phyloP scores from a whole-genome alignment of 2,329 filamentous ascomycete genomes.

The Sporothrix variecibatus region DNA sequence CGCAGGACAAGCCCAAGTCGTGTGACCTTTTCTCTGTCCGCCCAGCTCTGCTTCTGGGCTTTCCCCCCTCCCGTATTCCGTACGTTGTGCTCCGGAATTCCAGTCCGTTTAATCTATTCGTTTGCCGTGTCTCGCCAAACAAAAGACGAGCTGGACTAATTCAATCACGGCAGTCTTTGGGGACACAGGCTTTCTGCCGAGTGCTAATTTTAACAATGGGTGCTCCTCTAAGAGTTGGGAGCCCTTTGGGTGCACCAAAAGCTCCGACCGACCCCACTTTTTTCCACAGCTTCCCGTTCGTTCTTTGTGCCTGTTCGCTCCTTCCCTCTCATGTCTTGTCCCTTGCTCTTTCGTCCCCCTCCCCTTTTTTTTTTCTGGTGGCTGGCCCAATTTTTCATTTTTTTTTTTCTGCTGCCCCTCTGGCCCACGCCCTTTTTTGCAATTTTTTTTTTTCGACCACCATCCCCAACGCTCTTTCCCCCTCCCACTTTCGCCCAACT shows the following conservation, averaged over 20 bases:
- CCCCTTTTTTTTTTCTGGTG: background rate
- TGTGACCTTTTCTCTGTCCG: slow-evolving; percentile 7
- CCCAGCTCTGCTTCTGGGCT: background rate
- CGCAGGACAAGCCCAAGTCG: background rate
- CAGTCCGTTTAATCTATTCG: slow-evolving; percentile 4
- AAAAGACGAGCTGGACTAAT: background rate
- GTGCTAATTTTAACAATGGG: slow-evolving; percentile 17
- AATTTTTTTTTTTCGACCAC: slow-evolving; percentile 3
- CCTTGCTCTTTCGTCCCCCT: background rate
- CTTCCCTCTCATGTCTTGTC: background rate
- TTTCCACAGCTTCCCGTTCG: background rate
- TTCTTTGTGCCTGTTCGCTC: background rate
- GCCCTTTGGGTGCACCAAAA: background rate
- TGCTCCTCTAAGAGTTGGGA: background rate
- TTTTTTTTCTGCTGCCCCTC: background rate
- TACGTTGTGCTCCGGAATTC: background rate
- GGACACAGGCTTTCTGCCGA: background rate
- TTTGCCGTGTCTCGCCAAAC: slow-evolving; percentile 16
- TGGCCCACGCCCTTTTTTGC: slow-evolving; percentile 7
- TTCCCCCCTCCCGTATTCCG: background rate
- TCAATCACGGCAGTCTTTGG: background rate
- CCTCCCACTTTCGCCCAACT: background rate
- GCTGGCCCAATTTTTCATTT: slow-evolving; percentile 7
- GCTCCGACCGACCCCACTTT: background rate
- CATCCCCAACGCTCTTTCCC: slow-evolving; percentile 10